Evolutionary conservation across 1,284 basidiomycete genomes (phyloP).

Genomic region (Ganoderma lucidum): DNA sequence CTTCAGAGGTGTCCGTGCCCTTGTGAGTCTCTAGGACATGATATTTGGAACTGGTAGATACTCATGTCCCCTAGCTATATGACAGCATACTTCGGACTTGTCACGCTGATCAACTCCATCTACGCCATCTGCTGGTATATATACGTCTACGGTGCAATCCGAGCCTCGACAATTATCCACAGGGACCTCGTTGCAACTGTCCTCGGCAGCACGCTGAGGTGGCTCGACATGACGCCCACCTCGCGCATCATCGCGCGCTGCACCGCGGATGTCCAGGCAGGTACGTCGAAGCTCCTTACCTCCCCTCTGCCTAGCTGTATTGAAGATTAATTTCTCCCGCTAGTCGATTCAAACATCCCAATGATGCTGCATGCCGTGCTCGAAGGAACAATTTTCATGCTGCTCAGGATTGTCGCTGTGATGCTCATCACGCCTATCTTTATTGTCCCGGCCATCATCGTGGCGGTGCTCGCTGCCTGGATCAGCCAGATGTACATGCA

Average conservation of each 20-base stretch:
- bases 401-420: slow-evolving; percentile 39
- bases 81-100: slow-evolving; percentile 48
- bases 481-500: slow-evolving; percentile 66
- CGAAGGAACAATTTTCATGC: slow-evolving; percentile 29
- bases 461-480: slow-evolving; percentile 55
- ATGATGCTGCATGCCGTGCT: slow-evolving; percentile 41
- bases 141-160: slow-evolving; percentile 49
- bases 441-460: slow-evolving; percentile 47
- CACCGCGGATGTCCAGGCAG: slow-evolving; percentile 60
- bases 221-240: slow-evolving; percentile 49
- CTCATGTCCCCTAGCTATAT: slow-evolving; percentile 44
- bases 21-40: slow-evolving; percentile 36
- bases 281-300: background rate
- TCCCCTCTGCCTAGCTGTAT: background rate
- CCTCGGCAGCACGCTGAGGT: slow-evolving; percentile 60
- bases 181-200: slow-evolving; percentile 58
- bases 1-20: slow-evolving; percentile 39
- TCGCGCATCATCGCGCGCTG: slow-evolving; percentile 65
- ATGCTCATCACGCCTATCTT: slow-evolving; percentile 54
- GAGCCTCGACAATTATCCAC: slow-evolving; percentile 66
- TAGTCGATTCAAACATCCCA: slow-evolving; percentile 26
- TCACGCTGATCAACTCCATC: slow-evolving; percentile 38
- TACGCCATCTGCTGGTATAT: slow-evolving; percentile 39
- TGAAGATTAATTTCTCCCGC: background rate
- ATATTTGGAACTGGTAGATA: background rate